Evolutionary conservation across 768 basidiomycete species (phyloP), one percentile per base, ranked within the genome.

Genomic region (Pholiota conissans): DNA sequence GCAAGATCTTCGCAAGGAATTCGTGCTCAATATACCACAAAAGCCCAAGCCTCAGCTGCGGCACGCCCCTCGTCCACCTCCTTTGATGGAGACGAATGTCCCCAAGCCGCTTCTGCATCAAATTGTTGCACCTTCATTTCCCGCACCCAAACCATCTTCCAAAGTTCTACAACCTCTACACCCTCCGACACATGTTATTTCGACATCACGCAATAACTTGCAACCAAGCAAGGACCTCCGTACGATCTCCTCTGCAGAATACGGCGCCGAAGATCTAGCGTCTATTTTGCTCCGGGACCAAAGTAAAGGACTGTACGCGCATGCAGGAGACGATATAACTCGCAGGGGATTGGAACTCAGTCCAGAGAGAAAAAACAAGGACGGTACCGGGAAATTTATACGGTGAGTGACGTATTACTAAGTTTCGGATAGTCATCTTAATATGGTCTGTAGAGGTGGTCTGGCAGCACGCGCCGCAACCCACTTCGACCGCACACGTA

Each of bases 311-410:
- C 64, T 71, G 2, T 73, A 74, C 7, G 61, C 67, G 11, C 53
- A 57, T 1, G 27, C 9, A 8, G 32, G 56, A 26, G 67, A 70
- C 14, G 74, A 76, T 46, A 66, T 65, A 2, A 75, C 74, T 1
- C 71, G 72, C 10, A 77, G 83, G n/a, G 86, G 84, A 1, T 62
- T 88, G 35, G 76, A 77, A 58, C 63, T 84, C 52, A 88, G 85
- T 68, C 86, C 86, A 0, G 77, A 82, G 61, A 87, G 86, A 69
- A 70, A 70, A 20, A 71, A 57, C 0, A 74, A 73, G 48, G 74
- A 72, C 14, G 79, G 77, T 65, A 74, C 71, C 26, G 67, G 71
- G 28, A 84, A 77, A 61, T 80, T 80, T 40, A 49, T 78, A 39
- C 76, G 82, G 85, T 85, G 58, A 40, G 77, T 72, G 26, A 42